Conservation (phyloP, 345 rosid genomes). For the Citrus inodora region DNA sequence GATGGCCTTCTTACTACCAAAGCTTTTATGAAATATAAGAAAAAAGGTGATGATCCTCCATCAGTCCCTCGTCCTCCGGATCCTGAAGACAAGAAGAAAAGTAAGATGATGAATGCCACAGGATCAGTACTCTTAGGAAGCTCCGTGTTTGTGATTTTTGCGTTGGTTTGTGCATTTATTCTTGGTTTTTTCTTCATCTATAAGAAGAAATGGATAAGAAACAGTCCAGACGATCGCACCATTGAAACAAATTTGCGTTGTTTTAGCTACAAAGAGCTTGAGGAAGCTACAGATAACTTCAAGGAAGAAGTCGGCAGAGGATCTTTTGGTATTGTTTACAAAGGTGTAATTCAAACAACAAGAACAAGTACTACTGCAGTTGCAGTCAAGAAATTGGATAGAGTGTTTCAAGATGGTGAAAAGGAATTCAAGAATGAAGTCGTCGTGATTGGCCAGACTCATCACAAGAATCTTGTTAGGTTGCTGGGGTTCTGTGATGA, state of each 20-base stretch:
- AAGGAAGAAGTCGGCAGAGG: slow-evolving; percentile 32
- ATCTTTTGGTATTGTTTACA: slow-evolving; percentile 28
- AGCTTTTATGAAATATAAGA: background rate
- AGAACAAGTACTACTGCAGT: background rate
- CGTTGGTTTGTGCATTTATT: background rate
- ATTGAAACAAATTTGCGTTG: slow-evolving; percentile 17
- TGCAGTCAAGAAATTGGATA: slow-evolving; percentile 36
- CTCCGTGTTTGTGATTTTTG: slow-evolving; percentile 6
- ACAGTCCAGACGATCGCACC: background rate
- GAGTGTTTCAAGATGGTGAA: background rate
- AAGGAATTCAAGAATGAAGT: slow-evolving; percentile 5
- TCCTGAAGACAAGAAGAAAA: background rate
- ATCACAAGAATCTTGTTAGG: slow-evolving; percentile 9
- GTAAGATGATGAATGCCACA: background rate
- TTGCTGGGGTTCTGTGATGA: background rate
- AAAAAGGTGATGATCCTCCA: background rate
- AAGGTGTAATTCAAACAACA: slow-evolving; percentile 12
- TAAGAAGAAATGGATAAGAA: background rate
- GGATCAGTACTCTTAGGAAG: background rate
- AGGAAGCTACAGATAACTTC: slow-evolving; percentile 21
- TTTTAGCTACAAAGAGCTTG: slow-evolving; percentile 23
- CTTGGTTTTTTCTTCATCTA: slow-evolving; percentile 12
- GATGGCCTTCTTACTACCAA: background rate
- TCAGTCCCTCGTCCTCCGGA: background rate
- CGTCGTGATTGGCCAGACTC: background rate